Percentiles rank a stretch among this genome's conserved stretches.
Conservation (phyloP, 345 rosid species). For the Salix arbutifolia region DNA sequence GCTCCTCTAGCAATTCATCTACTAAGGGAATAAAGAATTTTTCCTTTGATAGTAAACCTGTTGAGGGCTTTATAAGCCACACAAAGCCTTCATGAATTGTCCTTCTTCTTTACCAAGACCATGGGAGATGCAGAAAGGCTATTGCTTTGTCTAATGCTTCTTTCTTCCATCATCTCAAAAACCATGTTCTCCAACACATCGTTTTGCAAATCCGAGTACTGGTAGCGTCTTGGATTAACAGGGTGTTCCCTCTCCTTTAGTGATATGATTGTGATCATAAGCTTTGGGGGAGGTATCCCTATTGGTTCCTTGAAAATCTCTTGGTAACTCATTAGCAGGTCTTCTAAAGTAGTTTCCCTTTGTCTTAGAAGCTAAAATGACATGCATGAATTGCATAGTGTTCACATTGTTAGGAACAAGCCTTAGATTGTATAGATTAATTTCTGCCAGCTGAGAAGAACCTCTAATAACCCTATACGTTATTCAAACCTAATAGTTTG, state of each 20-base stretch:
- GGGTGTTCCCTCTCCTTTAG: neutral
- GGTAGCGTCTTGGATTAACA: neutral
- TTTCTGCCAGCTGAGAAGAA: too few relatives aligned
- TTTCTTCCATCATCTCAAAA: neutral
- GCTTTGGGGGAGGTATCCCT: neutral
- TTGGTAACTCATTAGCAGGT: neutral
- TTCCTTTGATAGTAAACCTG: neutral
- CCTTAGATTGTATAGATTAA: too few relatives aligned
- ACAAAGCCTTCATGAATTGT: neutral
- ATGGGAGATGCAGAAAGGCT: neutral
- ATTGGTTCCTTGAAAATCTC: neutral
- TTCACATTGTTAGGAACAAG: too few relatives aligned
- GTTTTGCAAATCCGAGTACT: neutral
- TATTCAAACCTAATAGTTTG: too few relatives aligned
- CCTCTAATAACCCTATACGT: too few relatives aligned
- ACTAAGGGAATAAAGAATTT: neutral
- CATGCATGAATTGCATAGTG: too few relatives aligned
- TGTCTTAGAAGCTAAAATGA: too few relatives aligned
- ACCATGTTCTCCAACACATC: neutral
- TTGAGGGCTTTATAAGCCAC: neutral
- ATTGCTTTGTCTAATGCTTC: neutral
- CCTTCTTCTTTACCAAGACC: neutral
- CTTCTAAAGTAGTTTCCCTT: neutral
- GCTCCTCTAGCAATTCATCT: neutral
- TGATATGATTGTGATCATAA: neutral